A percentile compares a stretch with the other conserved stretches of the same genome.
phyloP scores from a whole-genome alignment of 129 eudicot genomes.

The Lactuca sativa region DNA sequence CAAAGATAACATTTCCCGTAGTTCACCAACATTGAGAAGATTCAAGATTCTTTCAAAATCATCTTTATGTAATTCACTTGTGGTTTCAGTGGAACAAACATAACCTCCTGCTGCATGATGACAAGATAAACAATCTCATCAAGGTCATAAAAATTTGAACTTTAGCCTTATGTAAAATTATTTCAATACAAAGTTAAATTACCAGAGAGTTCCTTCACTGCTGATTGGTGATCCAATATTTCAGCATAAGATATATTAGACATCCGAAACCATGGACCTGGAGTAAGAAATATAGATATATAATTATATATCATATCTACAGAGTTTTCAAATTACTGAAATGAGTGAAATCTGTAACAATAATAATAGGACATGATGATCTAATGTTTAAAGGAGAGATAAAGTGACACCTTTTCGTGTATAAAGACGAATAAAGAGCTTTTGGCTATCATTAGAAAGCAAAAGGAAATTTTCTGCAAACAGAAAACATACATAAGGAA shows the following conservation, averaged over 20 bases:
- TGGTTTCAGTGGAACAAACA: conserved; percentile 35
- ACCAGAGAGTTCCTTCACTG: conserved; percentile 73
- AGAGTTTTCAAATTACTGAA: neutral
- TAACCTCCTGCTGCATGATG: conserved; percentile 61
- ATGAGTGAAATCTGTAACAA: neutral
- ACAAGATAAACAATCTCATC: conserved; percentile 26
- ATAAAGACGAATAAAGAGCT: conserved; percentile 84
- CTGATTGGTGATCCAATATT: conserved; percentile 58
- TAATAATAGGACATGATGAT: neutral
- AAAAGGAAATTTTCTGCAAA: conserved; percentile 59
- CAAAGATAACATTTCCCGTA: conserved; percentile 52
- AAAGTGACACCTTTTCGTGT: conserved; percentile 73
- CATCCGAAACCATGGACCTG: conserved; percentile 96
- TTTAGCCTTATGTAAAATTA: neutral
- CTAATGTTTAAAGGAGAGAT: conserved; percentile 6
- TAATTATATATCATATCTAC: conserved; percentile 13
- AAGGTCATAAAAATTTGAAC: neutral
- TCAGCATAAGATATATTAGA: conserved; percentile 72
- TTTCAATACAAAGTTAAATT: conserved; percentile 6
- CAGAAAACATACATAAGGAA: conserved; percentile 6
- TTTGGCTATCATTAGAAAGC: conserved; percentile 81
- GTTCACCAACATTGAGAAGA: conserved; percentile 63
- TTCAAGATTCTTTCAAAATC: conserved; percentile 56
- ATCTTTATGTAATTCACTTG: conserved; percentile 41
- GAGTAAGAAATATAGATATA: conserved; percentile 14